These are phyloP conservation scores for Solanum pinnatisectum DNA, from an alignment of 257 asterid species.

Conservation along the genomic window DNA sequence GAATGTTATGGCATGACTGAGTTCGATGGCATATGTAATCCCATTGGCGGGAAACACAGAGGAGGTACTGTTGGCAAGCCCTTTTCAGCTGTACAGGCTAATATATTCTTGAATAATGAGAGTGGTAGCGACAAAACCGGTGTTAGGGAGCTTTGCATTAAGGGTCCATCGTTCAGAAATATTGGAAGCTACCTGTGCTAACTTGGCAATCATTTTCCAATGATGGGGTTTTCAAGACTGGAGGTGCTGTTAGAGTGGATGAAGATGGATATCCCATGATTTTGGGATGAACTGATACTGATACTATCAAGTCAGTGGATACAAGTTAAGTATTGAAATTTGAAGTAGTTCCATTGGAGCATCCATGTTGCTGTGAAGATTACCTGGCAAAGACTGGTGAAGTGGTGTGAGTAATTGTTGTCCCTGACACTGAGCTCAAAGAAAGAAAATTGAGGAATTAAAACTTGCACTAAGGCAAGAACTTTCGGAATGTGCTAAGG, in stretches of 20 bases:
- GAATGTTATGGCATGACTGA: slow-evolving; percentile 95
- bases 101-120: slow-evolving; percentile 62
- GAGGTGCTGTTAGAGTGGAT: slow-evolving; percentile 71
- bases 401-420: slow-evolving; percentile 64
- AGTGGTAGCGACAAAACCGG: slow-evolving; percentile 25
- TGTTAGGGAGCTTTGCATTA: slow-evolving; percentile 78
- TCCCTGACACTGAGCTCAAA: slow-evolving; percentile 50
- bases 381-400: slow-evolving; percentile 84
- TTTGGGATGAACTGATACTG: slow-evolving; percentile 90
- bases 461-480: slow-evolving; percentile 64
- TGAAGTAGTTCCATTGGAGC: slow-evolving; percentile 83
- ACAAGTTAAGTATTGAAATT: slow-evolving; percentile 78
- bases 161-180: slow-evolving; percentile 77
- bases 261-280: slow-evolving; percentile 81
- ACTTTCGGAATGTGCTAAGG: slow-evolving; percentile 76
- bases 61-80: slow-evolving; percentile 87
- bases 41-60: slow-evolving; percentile 34
- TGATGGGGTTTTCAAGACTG: slow-evolving; percentile 84
- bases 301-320: slow-evolving; percentile 92
- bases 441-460: slow-evolving; percentile 43
- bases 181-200: slow-evolving; percentile 87
- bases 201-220: slow-evolving; percentile 61
- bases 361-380: slow-evolving; percentile 79
- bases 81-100: slow-evolving; percentile 84
- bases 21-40: slow-evolving; percentile 93